Percentiles rank a stretch among this genome's conserved stretches.
These are phyloP conservation scores for Rhizoclosmatium globosum DNA, from an alignment of 192 early-diverging fungal genomes.

Conservation along the genomic window DNA sequence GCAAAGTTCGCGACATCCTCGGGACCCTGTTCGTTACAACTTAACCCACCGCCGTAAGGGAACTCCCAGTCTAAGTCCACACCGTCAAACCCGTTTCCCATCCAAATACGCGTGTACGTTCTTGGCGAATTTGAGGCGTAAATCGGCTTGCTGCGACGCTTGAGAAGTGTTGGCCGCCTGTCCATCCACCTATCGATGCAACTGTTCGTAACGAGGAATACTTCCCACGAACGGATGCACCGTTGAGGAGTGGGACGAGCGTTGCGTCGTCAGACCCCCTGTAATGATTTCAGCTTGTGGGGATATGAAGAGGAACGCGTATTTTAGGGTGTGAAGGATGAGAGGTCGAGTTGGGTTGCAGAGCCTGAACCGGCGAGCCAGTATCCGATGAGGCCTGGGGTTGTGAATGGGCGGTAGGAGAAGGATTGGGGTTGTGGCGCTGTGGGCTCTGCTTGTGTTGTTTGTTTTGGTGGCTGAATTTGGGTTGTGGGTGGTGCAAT, in stretches of 20 bases:
- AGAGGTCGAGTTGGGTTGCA: not conserved
- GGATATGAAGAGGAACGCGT: not conserved
- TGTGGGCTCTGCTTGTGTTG: no score
- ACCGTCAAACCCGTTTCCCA: slow-evolving; percentile 35
- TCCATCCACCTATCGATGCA: slow-evolving; percentile 40
- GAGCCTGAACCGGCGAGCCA: slow-evolving; percentile 10
- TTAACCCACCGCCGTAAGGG: not conserved
- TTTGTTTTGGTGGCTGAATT: no score
- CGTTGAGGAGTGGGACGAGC: not conserved
- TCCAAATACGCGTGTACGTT: slow-evolving; percentile 10
- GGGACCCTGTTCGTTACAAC: not conserved
- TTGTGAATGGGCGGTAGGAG: not conserved
- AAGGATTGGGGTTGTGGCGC: no score
- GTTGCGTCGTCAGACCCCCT: not conserved
- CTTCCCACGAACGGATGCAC: not conserved
- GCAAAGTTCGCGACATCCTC: slow-evolving; percentile 22
- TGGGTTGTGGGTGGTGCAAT: no score
- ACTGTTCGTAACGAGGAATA: slow-evolving; percentile 1
- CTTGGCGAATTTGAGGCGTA: slow-evolving; percentile 1
- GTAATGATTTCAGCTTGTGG: not conserved
- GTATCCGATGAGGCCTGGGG: slow-evolving; percentile 21
- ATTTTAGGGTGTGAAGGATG: not conserved
- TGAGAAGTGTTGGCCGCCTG: slow-evolving; percentile 28
- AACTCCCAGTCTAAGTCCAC: slow-evolving; percentile 44
- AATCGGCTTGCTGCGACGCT: not conserved